A percentile compares a stretch with the other conserved stretches of the same genome.
Evolutionary conservation across 164 flowering plant species (phyloP).

Genomic region (Vitis rupestris): DNA sequence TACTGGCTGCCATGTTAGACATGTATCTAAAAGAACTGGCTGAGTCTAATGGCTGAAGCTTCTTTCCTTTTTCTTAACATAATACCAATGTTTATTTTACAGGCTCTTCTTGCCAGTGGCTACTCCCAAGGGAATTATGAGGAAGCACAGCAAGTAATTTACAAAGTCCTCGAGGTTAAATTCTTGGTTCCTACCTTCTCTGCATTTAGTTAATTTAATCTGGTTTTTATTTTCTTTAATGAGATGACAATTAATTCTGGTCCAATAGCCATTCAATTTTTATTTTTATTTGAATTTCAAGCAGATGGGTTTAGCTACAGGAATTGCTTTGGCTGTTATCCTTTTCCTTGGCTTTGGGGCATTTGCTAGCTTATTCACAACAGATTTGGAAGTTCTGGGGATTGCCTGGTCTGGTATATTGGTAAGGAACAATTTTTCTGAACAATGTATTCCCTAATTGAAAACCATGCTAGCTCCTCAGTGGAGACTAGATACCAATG

Average conservation of each 20-base stretch:
- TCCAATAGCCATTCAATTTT: background rate
- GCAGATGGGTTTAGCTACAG: conserved; percentile 76
- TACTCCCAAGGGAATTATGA: conserved; percentile 65
- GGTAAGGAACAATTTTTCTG: conserved; percentile 44
- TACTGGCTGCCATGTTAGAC: background rate
- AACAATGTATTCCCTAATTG: background rate
- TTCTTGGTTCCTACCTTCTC: background rate
- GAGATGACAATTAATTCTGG: background rate
- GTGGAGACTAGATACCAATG: background rate
- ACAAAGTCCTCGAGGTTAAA: conserved; percentile 64
- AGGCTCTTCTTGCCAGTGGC: conserved; percentile 85
- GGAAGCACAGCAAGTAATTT: conserved; percentile 62
- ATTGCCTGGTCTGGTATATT: conserved; percentile 71
- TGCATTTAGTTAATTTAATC: background rate
- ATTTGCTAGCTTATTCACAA: conserved; percentile 61
- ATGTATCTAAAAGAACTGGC: background rate
- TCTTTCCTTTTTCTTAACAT: background rate
- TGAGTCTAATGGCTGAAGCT: background rate
- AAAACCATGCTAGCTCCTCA: too few species aligned
- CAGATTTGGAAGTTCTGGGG: conserved; percentile 68
- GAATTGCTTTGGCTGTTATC: conserved; percentile 51
- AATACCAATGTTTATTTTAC: conserved; percentile 19
- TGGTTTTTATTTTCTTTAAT: background rate
- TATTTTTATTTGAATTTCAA: conserved; percentile 8
- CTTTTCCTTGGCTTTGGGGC: conserved; percentile 73